These are phyloP conservation scores for Ilyonectria sp. DNA, from an alignment of 2,329 filamentous ascomycete species.

Conservation along the genomic window DNA sequence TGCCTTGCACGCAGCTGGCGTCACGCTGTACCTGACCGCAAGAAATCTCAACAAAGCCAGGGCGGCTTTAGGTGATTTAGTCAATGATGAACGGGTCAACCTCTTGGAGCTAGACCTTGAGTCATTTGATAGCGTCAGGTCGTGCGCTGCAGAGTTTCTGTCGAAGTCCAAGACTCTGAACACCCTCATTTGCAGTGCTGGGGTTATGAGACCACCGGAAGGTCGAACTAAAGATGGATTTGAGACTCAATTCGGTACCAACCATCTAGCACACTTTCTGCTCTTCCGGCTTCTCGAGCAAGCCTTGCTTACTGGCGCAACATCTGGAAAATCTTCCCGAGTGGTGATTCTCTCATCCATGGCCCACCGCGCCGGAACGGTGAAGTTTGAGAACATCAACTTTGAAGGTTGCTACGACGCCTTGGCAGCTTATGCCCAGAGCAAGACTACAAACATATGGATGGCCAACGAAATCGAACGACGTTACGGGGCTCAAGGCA, in stretches of 20 bases:
- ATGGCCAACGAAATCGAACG: constrained; percentile 48
- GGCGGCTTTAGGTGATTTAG: constrained; percentile 12
- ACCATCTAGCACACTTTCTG: constrained; percentile 38
- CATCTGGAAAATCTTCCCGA: background rate
- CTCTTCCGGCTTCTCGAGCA: constrained; percentile 27
- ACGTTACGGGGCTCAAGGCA: constrained; percentile 40
- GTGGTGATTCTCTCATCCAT: constrained; percentile 17
- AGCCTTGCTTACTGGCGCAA: background rate
- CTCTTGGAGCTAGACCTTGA: constrained; percentile 44
- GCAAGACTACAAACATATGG: constrained; percentile 67
- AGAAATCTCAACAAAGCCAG: constrained; percentile 1
- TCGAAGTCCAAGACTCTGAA: constrained; percentile 18
- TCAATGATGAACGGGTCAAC: constrained; percentile 28
- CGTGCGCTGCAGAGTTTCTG: constrained; percentile 32
- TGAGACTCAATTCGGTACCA: constrained; percentile 39
- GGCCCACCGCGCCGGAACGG: constrained; percentile 5
- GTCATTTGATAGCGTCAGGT: constrained; percentile 43
- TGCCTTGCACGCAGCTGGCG: constrained; percentile 1
- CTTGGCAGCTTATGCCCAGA: constrained; percentile 60
- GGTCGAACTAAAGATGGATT: constrained; percentile 31
- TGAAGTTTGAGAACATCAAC: constrained; percentile 6
- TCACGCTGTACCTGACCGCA: constrained; percentile 6
- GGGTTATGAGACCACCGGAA: constrained; percentile 35
- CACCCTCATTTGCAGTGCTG: constrained; percentile 46
- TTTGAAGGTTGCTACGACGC: constrained; percentile 40